phyloP scores from a whole-genome alignment of 306 rosid species.

The Quercus cerris region DNA sequence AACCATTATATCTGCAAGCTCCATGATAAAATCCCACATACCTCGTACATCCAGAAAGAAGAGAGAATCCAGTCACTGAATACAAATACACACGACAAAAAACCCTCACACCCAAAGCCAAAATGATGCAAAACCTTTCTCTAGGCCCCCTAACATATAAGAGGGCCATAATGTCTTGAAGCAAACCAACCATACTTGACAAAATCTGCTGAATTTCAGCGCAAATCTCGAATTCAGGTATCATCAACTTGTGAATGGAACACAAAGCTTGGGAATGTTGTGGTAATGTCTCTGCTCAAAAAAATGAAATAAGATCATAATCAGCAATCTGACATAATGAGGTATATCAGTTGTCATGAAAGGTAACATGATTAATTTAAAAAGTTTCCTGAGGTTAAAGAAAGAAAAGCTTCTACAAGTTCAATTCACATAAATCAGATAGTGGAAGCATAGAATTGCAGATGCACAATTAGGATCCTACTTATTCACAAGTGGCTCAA shows the following conservation, averaged over 20 bases:
- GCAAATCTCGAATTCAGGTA: slow-evolving; percentile 34
- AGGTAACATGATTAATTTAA: neutral
- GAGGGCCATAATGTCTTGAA: slow-evolving; percentile 18
- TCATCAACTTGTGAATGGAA: slow-evolving; percentile 93
- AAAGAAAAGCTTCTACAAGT: neutral
- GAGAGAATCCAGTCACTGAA: slow-evolving; percentile 12
- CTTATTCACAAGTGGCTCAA: neutral
- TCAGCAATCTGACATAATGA: neutral
- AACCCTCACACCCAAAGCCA: slow-evolving; percentile 14
- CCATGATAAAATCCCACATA: slow-evolving; percentile 10
- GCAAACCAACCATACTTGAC: slow-evolving; percentile 19
- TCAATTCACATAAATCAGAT: neutral
- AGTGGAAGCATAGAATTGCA: neutral
- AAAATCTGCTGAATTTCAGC: neutral
- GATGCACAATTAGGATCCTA: neutral
- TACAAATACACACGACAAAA: slow-evolving; percentile 33
- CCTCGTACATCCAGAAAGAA: neutral
- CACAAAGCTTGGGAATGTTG: slow-evolving; percentile 93
- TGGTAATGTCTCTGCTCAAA: slow-evolving; percentile 84
- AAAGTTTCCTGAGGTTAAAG: neutral
- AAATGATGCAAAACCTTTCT: slow-evolving; percentile 17
- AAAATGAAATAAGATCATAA: neutral
- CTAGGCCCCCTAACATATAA: slow-evolving; percentile 12
- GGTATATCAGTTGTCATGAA: neutral
- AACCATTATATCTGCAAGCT: neutral